Conservation (phyloP, 139 green algal species). For the Chlorokybus atmophyticus region DNA sequence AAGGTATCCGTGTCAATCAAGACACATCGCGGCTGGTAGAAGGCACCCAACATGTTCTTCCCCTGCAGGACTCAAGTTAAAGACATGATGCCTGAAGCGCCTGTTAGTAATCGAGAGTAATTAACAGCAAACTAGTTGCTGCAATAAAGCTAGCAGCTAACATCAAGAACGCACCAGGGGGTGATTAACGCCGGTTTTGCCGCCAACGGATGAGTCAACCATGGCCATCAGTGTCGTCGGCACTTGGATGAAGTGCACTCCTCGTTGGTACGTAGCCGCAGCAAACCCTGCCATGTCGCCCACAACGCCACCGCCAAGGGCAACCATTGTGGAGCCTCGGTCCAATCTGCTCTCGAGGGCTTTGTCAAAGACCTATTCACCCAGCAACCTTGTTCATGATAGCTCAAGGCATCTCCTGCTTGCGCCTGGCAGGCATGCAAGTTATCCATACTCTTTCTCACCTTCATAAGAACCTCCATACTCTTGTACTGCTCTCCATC, state of each 20-base stretch:
- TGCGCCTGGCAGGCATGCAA: no score
- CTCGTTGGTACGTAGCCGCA: slow-evolving; percentile 83
- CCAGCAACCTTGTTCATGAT: no score
- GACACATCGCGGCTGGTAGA: slow-evolving; percentile 69
- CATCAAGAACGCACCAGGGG: no score
- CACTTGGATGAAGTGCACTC: slow-evolving; percentile 96
- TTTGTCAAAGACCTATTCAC: slow-evolving; percentile 75
- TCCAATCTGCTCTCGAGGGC: slow-evolving; percentile 69
- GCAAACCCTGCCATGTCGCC: slow-evolving; percentile 98
- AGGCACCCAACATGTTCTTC: slow-evolving; percentile 99
- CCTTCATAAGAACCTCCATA: slow-evolving; percentile 36
- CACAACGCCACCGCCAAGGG: slow-evolving; percentile 90
- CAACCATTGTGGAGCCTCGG: slow-evolving; percentile 82
- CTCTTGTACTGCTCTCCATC: slow-evolving; percentile 94
- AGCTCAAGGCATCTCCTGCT: no score
- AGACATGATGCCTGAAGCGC: no score
- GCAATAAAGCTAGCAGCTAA: no score
- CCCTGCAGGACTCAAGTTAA: no score
- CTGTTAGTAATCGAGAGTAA: no score
- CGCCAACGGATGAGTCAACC: slow-evolving; percentile 94
- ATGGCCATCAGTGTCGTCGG: slow-evolving; percentile 95
- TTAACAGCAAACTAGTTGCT: no score
- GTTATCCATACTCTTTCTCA: no score
- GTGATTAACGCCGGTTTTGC: slow-evolving; percentile 98
- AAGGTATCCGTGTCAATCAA: slow-evolving; percentile 84